Base-by-base conservation (phyloP, 2,329 filamentous ascomycete species). In the Colletotrichum destructivum region DNA sequence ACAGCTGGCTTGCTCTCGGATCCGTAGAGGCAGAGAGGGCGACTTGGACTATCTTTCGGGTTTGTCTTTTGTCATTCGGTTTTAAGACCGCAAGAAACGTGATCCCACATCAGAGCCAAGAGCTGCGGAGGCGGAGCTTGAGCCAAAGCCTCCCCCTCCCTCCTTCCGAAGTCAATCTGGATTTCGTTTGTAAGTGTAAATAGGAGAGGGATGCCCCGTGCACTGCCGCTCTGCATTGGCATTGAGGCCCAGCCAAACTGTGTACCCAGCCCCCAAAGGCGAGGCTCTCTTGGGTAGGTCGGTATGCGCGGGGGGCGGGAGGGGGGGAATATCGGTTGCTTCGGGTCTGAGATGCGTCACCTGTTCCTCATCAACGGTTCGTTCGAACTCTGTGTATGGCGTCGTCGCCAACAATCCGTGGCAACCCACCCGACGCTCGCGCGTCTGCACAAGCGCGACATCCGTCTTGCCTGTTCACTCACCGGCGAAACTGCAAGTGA, bases 111-210 rank as follows among this genome's bases (percentile, higher is more conserved):
- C 68, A 68, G 64, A 62, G 64, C 44, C 64, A 68, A 54, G 51
- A n/a, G 49, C 46, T 71, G 69, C 64, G 52, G 62, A 44, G 69
- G 38, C 52, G 40, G 68, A 71, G 64, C 69, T 68, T 71, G 57
- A 63, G 64, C 69, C 57, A 62, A 62, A 40, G 35, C 60, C 51
- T 26, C 26, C 26, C 26, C 26, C 26, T 26, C 26, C 26, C n/a
- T 26, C 42, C 42, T 11, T 60, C 57, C 64, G 63, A 71, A 68
- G 69, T 68, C 69, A 63, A 71, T 62, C 52, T 71, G 44, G 46
- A 52, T 68, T 54, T 46, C 26, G 49, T 62, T 56, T 16, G 55
- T 38, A 4, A 26, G 26, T 26, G 26, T 26, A 57, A 56, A 23
- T 57, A 26, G 38, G 54, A 38, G 26, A 46, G 55, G 56, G 64